Base-by-base conservation (phyloP, 192 early-diverging fungal species). In the Thoreauomyces humboldtii region DNA sequence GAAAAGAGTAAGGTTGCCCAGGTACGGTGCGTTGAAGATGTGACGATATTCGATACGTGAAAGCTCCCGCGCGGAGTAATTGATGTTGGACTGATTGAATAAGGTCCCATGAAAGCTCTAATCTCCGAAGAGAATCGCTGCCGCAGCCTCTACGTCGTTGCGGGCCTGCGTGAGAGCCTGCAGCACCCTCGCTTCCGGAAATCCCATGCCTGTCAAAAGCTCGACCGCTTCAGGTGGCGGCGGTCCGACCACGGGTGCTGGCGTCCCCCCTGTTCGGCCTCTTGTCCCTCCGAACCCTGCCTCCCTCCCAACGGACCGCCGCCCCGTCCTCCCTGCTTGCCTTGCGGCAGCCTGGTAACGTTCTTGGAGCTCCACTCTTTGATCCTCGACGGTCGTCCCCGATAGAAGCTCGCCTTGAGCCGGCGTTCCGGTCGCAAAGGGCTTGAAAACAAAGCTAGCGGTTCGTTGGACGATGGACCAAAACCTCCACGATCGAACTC, bases 131-230 rank as follows among this genome's bases (percentile, higher is more conserved):
- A 57, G 38, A 37, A 37, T n/a, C 27, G 63, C 51, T 7, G 66
- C 66, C 14, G 66, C 66, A 11, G n/a, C 24, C 43, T 60, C 31
- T n/a, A 67, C 65, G 28, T 67, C 44, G 6, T 67, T 67, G 11
- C 37, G 37, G 21, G 55, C 28, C 19, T 14, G n/a, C 31, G 45
- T 14, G 24, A 69, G 36, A 1, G 61, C 67, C 28, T 32, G 57
- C 51, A 69, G 25, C 17, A 69, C 61, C n/a, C 59, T 12, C 9
- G 58, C 67, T 32, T 63, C 38, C 6, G 12, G 1, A 43, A 70
- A 70, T 21, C 69, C 69, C 69, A 70, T 70, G 21, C 35, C 63
- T 36, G 48, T 50, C 69, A 70, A 53, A 22, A n/a, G 19, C 17
- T 50, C 44, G 15, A 70, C 32, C 48, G 42, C 41, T 3, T 70